Evolutionary conservation across 2,329 filamentous ascomycete species (phyloP).

Genomic region (Scedosporium boydii): DNA sequence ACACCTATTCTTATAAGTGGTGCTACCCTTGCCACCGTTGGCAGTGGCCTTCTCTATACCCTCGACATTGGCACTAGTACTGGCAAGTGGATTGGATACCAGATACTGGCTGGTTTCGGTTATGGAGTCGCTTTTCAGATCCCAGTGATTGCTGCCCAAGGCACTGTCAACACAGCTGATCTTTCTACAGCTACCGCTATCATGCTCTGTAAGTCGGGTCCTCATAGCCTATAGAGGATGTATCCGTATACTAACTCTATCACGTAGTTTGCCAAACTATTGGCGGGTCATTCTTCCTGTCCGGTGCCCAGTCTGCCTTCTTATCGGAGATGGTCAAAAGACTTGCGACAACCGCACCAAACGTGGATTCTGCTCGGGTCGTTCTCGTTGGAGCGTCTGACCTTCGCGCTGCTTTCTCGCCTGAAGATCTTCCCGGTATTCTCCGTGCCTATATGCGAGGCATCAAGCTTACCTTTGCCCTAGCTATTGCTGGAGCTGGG

Average conservation of each 20-base stretch:
- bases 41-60: conserved; percentile 32
- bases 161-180: conserved; percentile 27
- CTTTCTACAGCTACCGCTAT: conserved; percentile 33
- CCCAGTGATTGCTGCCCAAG: conserved; percentile 31
- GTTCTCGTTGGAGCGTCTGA: conserved; percentile 41
- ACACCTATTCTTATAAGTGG: conserved; percentile 30
- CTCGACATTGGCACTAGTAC: conserved; percentile 22
- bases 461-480: conserved; percentile 53
- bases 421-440: conserved; percentile 39
- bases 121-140: conserved; percentile 32
- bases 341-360: conserved; percentile 23
- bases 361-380: conserved; percentile 24
- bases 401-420: conserved; percentile 40
- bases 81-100: conserved; percentile 33
- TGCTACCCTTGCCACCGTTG: conserved; percentile 23
- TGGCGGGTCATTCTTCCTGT: conserved; percentile 40
- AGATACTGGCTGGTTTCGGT: conserved; percentile 31
- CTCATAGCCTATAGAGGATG: too few species aligned
- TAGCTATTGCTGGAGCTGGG: conserved; percentile 39
- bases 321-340: conserved; percentile 30
- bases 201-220: conserved; percentile 25
- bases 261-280: conserved; percentile 35
- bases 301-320: conserved; percentile 36
- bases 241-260: too few species aligned
- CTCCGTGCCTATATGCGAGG: conserved; percentile 53